Percentiles rank a stretch among this genome's conserved stretches.
These are phyloP conservation scores for Chalciporus pseudorubinellus DNA, from an alignment of 768 basidiomycete genomes.

Conservation along the genomic window DNA sequence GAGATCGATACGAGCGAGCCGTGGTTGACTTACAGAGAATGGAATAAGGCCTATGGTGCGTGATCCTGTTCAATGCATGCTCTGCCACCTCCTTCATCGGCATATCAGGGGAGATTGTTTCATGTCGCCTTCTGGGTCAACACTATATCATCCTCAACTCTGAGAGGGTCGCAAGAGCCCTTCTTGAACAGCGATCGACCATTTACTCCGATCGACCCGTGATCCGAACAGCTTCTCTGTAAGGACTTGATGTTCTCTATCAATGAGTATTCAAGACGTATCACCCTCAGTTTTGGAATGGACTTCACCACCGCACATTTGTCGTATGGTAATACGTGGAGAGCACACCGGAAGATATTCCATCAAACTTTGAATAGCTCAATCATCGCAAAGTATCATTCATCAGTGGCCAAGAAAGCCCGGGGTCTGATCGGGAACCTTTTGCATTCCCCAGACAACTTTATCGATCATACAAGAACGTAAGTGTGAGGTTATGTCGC, in stretches of 20 bases:
- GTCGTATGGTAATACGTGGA: constrained; percentile 18
- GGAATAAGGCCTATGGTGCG: constrained; percentile 33
- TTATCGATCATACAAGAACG: constrained; percentile 13
- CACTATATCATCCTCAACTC: constrained; percentile 24
- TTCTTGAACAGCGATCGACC: constrained; percentile 26
- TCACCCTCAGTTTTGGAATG: constrained; percentile 19
- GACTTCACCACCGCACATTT: constrained; percentile 23
- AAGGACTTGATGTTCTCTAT: neutral
- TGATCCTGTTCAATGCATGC: neutral
- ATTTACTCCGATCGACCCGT: constrained; percentile 23
- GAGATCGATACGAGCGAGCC: constrained; percentile 25
- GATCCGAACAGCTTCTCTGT: constrained; percentile 8
- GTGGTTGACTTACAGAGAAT: constrained; percentile 33
- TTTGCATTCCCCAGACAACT: constrained; percentile 15
- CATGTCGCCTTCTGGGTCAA: constrained; percentile 20
- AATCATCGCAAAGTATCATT: constrained; percentile 11
- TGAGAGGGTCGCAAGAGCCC: constrained; percentile 17
- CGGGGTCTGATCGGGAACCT: constrained; percentile 10
- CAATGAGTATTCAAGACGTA: neutral
- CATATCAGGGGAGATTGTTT: constrained; percentile 19
- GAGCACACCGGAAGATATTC: constrained; percentile 17
- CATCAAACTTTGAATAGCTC: constrained; percentile 13
- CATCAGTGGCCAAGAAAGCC: constrained; percentile 5
- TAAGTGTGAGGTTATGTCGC: constrained; percentile 11
- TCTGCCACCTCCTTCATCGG: neutral